Evolutionary conservation across 768 basidiomycete species (phyloP).

Genomic region (Lactarius sp.): DNA sequence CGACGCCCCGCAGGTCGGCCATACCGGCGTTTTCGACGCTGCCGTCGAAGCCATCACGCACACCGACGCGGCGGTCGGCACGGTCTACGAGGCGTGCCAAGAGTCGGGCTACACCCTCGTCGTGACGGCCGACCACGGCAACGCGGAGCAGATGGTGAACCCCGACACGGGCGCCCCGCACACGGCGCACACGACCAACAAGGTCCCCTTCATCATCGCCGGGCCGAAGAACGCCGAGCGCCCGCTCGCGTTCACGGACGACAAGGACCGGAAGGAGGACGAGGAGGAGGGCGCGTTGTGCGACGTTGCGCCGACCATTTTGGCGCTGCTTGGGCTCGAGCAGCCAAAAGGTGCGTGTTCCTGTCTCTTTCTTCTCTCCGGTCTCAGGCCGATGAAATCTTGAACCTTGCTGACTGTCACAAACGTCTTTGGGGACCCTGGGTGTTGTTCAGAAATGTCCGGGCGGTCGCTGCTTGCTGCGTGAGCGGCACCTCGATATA

Average conservation of each 20-base stretch:
- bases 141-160: constrained; percentile 93
- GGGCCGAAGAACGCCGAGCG: constrained; percentile 43
- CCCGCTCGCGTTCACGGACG: constrained; percentile 48
- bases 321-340: constrained; percentile 69
- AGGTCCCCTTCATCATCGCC: constrained; percentile 87
- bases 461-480: constrained; percentile 48
- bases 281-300: constrained; percentile 74
- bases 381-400: too few species aligned
- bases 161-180: constrained; percentile 79
- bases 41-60: constrained; percentile 82
- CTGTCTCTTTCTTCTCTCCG: background rate
- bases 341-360: constrained; percentile 58
- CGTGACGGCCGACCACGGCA: constrained; percentile 92
- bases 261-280: constrained; percentile 44
- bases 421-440: too few species aligned
- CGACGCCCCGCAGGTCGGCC: constrained; percentile 59
- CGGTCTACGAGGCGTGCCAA: constrained; percentile 80
- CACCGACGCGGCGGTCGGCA: constrained; percentile 89
- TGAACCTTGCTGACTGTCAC: background rate
- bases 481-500: background rate
- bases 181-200: constrained; percentile 88
- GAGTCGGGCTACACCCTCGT: constrained; percentile 82
- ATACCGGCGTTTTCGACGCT: constrained; percentile 88
- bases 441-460: constrained; percentile 40
- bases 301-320: constrained; percentile 86